A percentile compares a stretch with the other conserved stretches of the same genome.
Conservation (phyloP, 2,329 filamentous ascomycete genomes). For the Trichocomaceae sp. region DNA sequence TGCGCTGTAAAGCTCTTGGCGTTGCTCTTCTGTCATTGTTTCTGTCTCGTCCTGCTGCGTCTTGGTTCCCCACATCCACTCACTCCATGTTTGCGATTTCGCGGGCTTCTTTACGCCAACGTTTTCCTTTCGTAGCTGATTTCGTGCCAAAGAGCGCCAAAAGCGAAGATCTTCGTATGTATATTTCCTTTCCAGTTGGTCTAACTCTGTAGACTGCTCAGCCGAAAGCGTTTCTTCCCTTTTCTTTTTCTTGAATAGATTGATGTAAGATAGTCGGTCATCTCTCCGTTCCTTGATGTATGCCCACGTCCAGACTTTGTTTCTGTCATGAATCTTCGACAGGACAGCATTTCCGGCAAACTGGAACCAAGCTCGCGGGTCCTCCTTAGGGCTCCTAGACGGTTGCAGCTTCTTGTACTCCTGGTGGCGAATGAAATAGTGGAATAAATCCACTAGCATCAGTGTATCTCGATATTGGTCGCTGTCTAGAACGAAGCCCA, state of each 20-base stretch:
- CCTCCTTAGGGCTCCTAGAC: conserved; percentile 75
- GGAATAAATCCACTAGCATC: conserved; percentile 98
- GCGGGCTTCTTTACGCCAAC: conserved; percentile 69
- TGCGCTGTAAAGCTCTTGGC: conserved; percentile 91
- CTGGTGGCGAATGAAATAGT: conserved; percentile 95
- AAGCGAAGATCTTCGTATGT: conserved; percentile 94
- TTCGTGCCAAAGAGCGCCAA: conserved; percentile 90
- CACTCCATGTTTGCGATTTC: conserved; percentile 76
- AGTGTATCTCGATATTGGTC: conserved; percentile 94
- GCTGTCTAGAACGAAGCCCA: conserved; percentile 95
- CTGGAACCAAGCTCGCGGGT: conserved; percentile 82
- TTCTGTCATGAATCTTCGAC: conserved; percentile 89
- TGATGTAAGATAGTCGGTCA: conserved; percentile 80
- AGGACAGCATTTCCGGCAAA: conserved; percentile 88
- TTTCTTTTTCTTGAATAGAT: conserved; percentile 92
- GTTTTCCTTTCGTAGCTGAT: conserved; percentile 91
- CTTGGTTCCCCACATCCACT: conserved; percentile 87
- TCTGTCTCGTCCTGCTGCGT: conserved; percentile 68
- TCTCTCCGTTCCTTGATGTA: conserved; percentile 91
- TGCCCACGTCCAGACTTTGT: conserved; percentile 90
- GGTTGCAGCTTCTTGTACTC: conserved; percentile 93
- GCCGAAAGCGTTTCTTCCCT: conserved; percentile 61
- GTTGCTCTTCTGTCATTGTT: conserved; percentile 89
- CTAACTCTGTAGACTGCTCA: conserved; percentile 65
- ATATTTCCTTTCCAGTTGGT: conserved; percentile 75